A percentile compares a stretch with the other conserved stretches of the same genome.
Conservation (phyloP, 108 stramenopile species). For the Cyclotella kingstonii region DNA sequence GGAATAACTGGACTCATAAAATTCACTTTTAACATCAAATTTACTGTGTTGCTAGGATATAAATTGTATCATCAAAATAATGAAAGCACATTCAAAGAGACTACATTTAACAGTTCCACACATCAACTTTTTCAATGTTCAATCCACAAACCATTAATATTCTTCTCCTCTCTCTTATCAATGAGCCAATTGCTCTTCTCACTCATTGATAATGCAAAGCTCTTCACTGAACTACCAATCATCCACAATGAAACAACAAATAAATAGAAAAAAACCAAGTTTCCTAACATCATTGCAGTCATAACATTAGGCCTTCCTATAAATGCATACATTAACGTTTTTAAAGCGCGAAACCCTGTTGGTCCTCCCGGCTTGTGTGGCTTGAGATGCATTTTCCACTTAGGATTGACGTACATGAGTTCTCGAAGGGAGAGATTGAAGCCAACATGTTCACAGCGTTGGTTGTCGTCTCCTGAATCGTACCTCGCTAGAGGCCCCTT, state of each 20-base stretch:
- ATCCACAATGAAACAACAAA: constrained; percentile 29
- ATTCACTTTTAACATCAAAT: no score
- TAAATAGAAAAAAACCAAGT: constrained; percentile 25
- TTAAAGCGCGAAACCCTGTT: constrained; percentile 44
- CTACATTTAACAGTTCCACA: no score
- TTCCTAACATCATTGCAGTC: constrained; percentile 19
- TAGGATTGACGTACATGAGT: constrained; percentile 54
- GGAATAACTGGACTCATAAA: no score
- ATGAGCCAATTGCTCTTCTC: background rate
- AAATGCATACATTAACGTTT: constrained; percentile 35
- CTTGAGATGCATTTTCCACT: constrained; percentile 53
- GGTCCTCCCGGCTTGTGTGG: constrained; percentile 54
- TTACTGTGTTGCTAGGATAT: no score
- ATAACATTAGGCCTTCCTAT: constrained; percentile 38
- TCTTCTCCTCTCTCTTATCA: background rate
- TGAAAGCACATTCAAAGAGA: no score
- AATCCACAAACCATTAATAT: background rate
- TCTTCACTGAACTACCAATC: constrained; percentile 29
- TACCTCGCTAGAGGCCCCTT: constrained; percentile 32
- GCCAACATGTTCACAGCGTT: constrained; percentile 56
- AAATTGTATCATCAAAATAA: no score
- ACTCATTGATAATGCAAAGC: constrained; percentile 15
- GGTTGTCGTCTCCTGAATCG: constrained; percentile 50
- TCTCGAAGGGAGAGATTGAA: constrained; percentile 41
- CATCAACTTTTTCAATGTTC: no score